Evolutionary conservation across 768 basidiomycete species (phyloP), one percentile per base, ranked within the genome.

Genomic region (Collybia mongolica): DNA sequence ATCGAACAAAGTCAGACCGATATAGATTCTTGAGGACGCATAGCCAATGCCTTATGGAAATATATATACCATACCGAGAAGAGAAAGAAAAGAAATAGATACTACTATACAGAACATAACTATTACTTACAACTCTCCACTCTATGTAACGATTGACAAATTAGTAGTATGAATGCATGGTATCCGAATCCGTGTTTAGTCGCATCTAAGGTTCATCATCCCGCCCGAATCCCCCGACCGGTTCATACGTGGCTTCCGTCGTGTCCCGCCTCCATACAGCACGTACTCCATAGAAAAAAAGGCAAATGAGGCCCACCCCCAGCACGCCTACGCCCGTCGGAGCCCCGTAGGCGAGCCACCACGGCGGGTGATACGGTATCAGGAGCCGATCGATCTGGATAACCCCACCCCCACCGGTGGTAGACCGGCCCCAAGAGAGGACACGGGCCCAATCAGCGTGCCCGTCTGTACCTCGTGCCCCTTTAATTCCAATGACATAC

Each of bases 171-270:
- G 32, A 9, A 32, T 32, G 32, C 32, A 32, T 11, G 32, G 32
- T 32, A 32, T 32, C 32, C 32, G 32, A 32, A 32, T 32, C 32
- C 32, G 14, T 32, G 11, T 12, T 32, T 2, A 11, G 32, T 32
- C 32, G 32, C 11, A 20, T 46, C 57, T 57, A 67, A 18, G 65
- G 58, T 50, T 82, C 77, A 49, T 80, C 82, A 38, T 82, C 80
- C 42, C 72, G 72, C 29, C 75, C 79, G 65, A 89, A 91, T 29
- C 93, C 91, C 40, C 93, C 93, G 32, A 88, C 69, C 19, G 94
- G 93, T 64, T 96, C 93, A 65, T 92, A 97, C 32, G 90, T 93
- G 29, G 91, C 87, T 66, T 93, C 88, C 26, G 83, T 87, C 48
- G 81, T 81, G 64, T 91, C 90, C 59, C 75, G 68, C 54, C 76